phyloP scores from a whole-genome alignment of 805 yeast species.

The Kuraishia piskuri region DNA sequence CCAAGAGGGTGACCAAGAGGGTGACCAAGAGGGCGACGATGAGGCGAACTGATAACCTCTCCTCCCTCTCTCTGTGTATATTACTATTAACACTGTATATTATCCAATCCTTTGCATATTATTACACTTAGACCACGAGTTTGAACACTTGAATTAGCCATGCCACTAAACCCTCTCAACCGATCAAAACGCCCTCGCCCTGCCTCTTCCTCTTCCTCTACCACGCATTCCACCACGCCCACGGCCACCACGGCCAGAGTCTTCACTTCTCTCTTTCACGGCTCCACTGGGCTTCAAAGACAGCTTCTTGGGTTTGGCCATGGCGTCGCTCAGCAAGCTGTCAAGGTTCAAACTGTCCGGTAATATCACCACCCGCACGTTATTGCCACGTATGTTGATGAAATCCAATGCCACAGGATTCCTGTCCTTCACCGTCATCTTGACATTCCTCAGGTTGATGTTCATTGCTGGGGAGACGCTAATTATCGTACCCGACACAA shows the following conservation, averaged over 20 bases:
- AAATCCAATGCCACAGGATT: conserved; percentile 66
- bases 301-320: conserved; percentile 20
- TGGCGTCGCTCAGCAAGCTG: conserved; percentile 44
- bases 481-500: conserved; percentile 74
- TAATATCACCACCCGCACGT: conserved; percentile 70
- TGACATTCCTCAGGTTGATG: conserved; percentile 70
- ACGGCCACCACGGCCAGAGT: conserved; percentile 8
- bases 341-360: conserved; percentile 84
- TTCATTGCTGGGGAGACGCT: conserved; percentile 91
- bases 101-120: too few relatives aligned
- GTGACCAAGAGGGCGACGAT: background rate
- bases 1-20: background rate
- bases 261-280: background rate
- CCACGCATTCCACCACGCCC: conserved; percentile 18
- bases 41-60: too few relatives aligned
- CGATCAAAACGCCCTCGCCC: conserved; percentile 21
- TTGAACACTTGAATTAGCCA: too few relatives aligned
- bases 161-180: background rate
- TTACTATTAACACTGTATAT: background rate
- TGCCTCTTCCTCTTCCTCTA: conserved; percentile 18
- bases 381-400: conserved; percentile 84
- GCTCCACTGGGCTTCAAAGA: background rate
- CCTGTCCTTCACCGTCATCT: conserved; percentile 63
- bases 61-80: too few relatives aligned
- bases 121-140: too few relatives aligned